These are phyloP conservation scores for Sungouiella thailandica DNA, from an alignment of 805 yeast species.

Conservation along the genomic window DNA sequence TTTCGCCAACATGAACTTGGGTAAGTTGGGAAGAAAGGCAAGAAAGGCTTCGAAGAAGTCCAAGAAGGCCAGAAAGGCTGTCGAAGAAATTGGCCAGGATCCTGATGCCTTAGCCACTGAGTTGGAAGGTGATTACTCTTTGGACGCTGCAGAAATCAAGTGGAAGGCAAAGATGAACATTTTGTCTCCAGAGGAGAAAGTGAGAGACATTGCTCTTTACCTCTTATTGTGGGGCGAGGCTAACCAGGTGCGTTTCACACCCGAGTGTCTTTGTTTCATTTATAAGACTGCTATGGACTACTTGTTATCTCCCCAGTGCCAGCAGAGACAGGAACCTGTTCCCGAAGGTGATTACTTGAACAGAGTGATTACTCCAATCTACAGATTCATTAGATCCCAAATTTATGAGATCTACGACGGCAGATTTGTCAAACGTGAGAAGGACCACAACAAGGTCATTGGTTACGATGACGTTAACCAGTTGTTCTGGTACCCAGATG, in stretches of 20 bases:
- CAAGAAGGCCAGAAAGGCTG: slow-evolving; percentile 68
- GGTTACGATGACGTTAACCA: slow-evolving; percentile 99
- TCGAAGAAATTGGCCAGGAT: slow-evolving; percentile 60
- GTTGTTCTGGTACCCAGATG: slow-evolving; percentile 99
- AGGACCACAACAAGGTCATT: slow-evolving; percentile 71
- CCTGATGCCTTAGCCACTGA: slow-evolving; percentile 59
- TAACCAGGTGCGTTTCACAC: slow-evolving; percentile 88
- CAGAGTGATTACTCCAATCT: slow-evolving; percentile 88
- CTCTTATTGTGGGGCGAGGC: slow-evolving; percentile 87
- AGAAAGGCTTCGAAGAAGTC: slow-evolving; percentile 78
- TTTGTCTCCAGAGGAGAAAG: slow-evolving; percentile 70
- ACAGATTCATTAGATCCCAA: slow-evolving; percentile 72
- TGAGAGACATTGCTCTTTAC: slow-evolving; percentile 72
- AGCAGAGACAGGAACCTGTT: slow-evolving; percentile 76
- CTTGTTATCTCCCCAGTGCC: slow-evolving; percentile 82
- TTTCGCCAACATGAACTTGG: slow-evolving; percentile 73
- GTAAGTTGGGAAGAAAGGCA: slow-evolving; percentile 72
- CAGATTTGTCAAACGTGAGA: slow-evolving; percentile 78
- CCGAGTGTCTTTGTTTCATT: slow-evolving; percentile 79
- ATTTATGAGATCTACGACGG: slow-evolving; percentile 80
- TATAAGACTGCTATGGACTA: slow-evolving; percentile 94
- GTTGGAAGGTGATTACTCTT: slow-evolving; percentile 78
- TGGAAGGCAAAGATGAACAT: slow-evolving; percentile 81
- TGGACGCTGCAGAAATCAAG: slow-evolving; percentile 78
- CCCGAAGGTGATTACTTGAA: slow-evolving; percentile 90